These are phyloP conservation scores for Penicillium sp. DNA, from an alignment of 2,329 filamentous ascomycete species.

Conservation along the genomic window DNA sequence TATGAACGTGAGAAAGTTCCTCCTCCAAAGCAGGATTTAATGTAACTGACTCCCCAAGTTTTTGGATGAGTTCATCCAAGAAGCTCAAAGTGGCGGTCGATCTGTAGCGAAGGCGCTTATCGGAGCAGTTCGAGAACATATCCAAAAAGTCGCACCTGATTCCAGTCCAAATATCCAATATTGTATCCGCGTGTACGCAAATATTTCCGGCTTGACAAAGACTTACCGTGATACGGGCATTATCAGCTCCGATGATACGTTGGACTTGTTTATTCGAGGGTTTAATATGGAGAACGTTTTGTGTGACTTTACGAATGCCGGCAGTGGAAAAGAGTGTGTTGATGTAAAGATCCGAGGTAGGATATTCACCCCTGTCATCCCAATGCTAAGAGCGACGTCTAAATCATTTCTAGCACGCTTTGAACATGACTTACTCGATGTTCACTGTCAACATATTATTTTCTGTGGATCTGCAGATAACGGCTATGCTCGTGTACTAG, in stretches of 20 bases:
- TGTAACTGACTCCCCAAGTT: conserved; percentile 27
- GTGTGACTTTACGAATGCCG: conserved; percentile 49
- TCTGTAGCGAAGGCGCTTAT: conserved; percentile 32
- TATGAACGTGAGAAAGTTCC: conserved; percentile 37
- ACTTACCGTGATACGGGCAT: conserved; percentile 37
- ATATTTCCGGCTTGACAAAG: conserved; percentile 41
- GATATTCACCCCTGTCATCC: not conserved
- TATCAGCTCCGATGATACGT: conserved; percentile 24
- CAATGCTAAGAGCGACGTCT: not conserved
- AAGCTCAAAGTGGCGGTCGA: conserved; percentile 37
- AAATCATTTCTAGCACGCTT: conserved; percentile 32
- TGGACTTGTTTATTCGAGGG: conserved; percentile 45
- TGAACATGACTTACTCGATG: conserved; percentile 37
- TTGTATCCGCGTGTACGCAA: conserved; percentile 45
- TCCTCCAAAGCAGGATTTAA: not conserved
- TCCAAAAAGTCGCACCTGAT: conserved; percentile 22
- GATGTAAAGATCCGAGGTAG: conserved; percentile 49
- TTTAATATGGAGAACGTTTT: conserved; percentile 46
- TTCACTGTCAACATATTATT: conserved; percentile 47
- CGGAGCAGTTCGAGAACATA: conserved; percentile 28
- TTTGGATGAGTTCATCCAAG: conserved; percentile 37
- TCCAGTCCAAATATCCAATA: conserved; percentile 32
- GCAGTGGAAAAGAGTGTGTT: conserved; percentile 49
- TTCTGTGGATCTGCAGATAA: conserved; percentile 51
- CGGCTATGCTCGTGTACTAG: conserved; percentile 49